Base-by-base conservation (phyloP, 2,329 filamentous ascomycete genomes). In the Myriosclerotinia scirpicola region DNA sequence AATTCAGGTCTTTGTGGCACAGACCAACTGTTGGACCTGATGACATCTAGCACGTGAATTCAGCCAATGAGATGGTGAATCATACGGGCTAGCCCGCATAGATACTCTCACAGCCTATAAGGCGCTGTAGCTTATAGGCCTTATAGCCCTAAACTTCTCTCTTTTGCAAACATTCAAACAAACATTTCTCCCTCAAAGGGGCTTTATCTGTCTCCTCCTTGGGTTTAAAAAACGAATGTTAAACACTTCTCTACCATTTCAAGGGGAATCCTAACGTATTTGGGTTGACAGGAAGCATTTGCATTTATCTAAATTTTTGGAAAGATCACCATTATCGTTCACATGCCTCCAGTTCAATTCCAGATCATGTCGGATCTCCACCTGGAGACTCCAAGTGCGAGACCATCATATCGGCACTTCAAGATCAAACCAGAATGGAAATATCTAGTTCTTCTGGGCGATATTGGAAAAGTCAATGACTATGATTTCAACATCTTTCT, bases 331-430 rank as follows among this genome's bases (percentile, higher is more conserved):
- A n/a, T n/a, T 7, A 30, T 44, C 36, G 26, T 54, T 61, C 46
- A 65, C 15, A 69, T 69, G 66, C 38, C 36, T 26, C 17, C 48
- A 58, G 38, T 68, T 53, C 60, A 67, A 55, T 64, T 70, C 63
- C 63, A 70, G 52, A 42, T 67, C 22, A 66, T 67, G 58, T 69
- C 69, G 34, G 65, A 70, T 67, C 67, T 70, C 54, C 65, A 70
- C 34, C 59, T 69, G 38, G 69, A 69, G 54, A 69, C 65, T 66
- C 65, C 67, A n/a, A 30, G 66, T 55, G 59, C 65, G 30, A 65
- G 61, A 22, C 59, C 66, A 17, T 64, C 64, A 26, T 69, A 70
- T 38, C 17, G 58, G 30, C 44, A 69, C 22, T 69, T 69, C 58
- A 56, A 66, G 54, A 67, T 69, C 59, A 48, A 54, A 38, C 67